Base-by-base conservation (phyloP, 75 land plant genomes). In the Adiantum capillusveneris region DNA sequence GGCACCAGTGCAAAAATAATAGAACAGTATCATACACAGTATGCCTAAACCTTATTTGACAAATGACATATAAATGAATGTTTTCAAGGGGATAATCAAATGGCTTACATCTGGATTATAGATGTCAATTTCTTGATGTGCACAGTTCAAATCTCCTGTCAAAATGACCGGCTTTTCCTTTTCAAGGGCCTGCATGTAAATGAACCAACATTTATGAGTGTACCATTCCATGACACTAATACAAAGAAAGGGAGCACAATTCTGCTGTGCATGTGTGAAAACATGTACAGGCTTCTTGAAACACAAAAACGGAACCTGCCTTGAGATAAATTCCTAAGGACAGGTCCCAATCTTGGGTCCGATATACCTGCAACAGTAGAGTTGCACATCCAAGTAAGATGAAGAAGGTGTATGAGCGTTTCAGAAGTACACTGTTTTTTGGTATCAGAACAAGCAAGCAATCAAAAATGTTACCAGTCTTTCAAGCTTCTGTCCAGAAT, bases 81-180 rank as follows among this genome's bases (percentile, higher is more conserved):
- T n/a, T n/a, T n/a, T n/a, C n/a, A n/a, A n/a, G n/a, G 5, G 14
- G 14, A n/a, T 20, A 6, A 6, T 6, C 49, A 46, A 46, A 46
- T 46, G 21, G 14, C 49, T 26, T 80, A 92, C 97, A 68, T 87
- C 97, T 34, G 97, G 97, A 56, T 92, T 69, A 72, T 73, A 74
- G 25, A 92, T 84, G 68, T 92, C 97, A 45, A 92, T 92, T 62
- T 92, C 93, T 64, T 92, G 63, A 69, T 92, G 86, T 49, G 94
- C 97, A 75, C 97, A 88, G 67, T 92, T 92, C 26, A 92, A 63
- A 68, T 92, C 97, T 41, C 97, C 97, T 14, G 97, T 88, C 60
- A 92, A 63, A 65, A 92, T 77, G 43, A 92, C 97, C 48, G 97
- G 97, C 46, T 92, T 92, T 62, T 70, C 73, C 66, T 77, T 79